Base-by-base conservation (phyloP, 148 eudicot species). In the Amaranthus hypochondriacus region DNA sequence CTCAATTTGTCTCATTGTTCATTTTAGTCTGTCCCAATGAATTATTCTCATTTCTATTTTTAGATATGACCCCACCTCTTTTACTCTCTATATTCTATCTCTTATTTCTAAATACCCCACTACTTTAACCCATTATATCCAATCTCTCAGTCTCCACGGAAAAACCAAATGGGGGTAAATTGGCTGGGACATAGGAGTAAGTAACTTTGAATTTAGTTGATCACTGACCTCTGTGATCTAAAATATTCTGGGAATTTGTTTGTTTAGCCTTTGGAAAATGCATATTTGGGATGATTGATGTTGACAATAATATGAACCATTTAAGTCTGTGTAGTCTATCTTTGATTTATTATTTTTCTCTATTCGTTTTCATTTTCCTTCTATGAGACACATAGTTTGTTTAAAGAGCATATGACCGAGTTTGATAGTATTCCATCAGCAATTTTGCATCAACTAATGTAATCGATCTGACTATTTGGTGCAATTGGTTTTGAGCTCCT, bases 141-240 rank as follows among this genome's bases (percentile, higher is more conserved):
- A 28, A 28, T 28, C 39, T 28, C 39, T 28, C 39, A 28, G 39
- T 28, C 39, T 28, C 39, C 39, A 28, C 39, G 39, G 39, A 28
- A 28, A 28, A 28, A 28, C 39, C 39, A 28, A 28, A 28, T 28
- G 39, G 39, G 39, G 39, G 39, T 28, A 28, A 28, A 28, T 28
- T 28, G 39, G 39, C 39, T 28, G 39, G 39, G 39, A 28, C 39
- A 28, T 28, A 28, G 18, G 18, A 18, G 39, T 50, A 54, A 15
- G 18, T 9, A 50, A 57, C 18, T 39, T 68, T 56, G 61, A 76
- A 70, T 47, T 3, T 68, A 51, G 52, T 68, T 18, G 9, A 60
- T 21, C 46, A 61, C 10, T 18, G 9, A 43, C 60, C 60, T 56
- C 9, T 66, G 14, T 54, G 7, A 49, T 13, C 51, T 43, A 13